Conservation (phyloP, 257 asterid species). For the Handroanthus guayacan region DNA sequence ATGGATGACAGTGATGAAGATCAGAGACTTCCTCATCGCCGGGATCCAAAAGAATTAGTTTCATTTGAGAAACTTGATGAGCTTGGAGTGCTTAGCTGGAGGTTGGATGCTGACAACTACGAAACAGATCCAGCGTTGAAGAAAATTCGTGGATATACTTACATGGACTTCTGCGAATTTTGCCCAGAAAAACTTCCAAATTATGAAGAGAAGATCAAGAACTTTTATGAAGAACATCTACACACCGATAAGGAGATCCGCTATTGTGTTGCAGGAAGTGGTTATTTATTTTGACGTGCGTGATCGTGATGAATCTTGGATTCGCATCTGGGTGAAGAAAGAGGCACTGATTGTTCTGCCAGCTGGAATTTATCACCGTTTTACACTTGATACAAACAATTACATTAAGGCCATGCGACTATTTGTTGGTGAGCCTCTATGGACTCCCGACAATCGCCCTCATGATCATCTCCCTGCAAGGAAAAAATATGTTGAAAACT, state of each 20-base stretch:
- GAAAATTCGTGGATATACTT: conserved; percentile 80
- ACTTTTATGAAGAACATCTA: conserved; percentile 75
- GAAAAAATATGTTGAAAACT: too few species aligned
- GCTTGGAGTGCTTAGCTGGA: conserved; percentile 88
- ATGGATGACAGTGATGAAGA: conserved; percentile 75
- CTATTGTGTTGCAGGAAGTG: conserved; percentile 82
- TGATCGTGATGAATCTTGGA: conserved; percentile 67
- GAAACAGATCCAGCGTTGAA: conserved; percentile 78
- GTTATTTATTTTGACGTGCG: conserved; percentile 81
- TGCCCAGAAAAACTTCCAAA: conserved; percentile 75
- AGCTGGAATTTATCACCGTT: conserved; percentile 87
- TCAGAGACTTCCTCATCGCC: conserved; percentile 80
- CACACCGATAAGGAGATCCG: conserved; percentile 92
- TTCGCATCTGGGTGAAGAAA: conserved; percentile 75
- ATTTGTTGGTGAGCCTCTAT: too few species aligned
- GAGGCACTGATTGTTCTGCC: conserved; percentile 82
- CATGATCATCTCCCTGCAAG: too few species aligned
- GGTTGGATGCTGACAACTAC: conserved; percentile 73
- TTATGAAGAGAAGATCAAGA: conserved; percentile 79
- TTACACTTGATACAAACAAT: conserved; percentile 69
- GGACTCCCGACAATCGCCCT: too few species aligned
- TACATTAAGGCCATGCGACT: conserved; percentile 82
- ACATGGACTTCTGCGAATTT: conserved; percentile 79
- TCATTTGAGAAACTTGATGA: conserved; percentile 74
- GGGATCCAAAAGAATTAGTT: conserved; percentile 67